phyloP scores from a whole-genome alignment of 1,139 yeast genomes.

The Candida tropicalis region DNA sequence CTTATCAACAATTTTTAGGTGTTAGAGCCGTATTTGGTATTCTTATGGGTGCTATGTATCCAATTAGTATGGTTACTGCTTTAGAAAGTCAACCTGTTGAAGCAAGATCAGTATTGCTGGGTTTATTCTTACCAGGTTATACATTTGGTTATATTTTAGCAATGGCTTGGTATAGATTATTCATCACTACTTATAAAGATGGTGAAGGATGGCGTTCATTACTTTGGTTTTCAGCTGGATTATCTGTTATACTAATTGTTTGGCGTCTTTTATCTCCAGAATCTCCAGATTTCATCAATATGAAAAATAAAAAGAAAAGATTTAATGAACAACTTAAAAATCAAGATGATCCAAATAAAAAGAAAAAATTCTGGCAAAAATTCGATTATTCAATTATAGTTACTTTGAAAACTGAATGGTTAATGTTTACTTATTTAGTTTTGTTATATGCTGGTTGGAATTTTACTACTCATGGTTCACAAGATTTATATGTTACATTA shows the following conservation, averaged over 20 bases:
- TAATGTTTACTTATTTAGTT: slow-evolving; percentile 45
- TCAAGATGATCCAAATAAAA: neutral
- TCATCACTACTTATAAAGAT: slow-evolving; percentile 61
- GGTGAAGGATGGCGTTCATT: slow-evolving; percentile 68
- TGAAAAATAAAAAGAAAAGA: slow-evolving; percentile 20
- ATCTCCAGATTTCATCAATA: slow-evolving; percentile 28
- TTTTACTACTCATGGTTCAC: slow-evolving; percentile 58
- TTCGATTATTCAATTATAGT: slow-evolving; percentile 20
- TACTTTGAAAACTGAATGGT: slow-evolving; percentile 42
- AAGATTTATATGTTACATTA: slow-evolving; percentile 55
- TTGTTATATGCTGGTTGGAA: slow-evolving; percentile 52
- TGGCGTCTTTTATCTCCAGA: slow-evolving; percentile 40
- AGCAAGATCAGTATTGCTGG: slow-evolving; percentile 40
- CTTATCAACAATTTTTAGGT: slow-evolving; percentile 64
- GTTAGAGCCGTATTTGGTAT: slow-evolving; percentile 50
- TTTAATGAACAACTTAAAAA: slow-evolving; percentile 13
- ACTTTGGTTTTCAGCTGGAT: slow-evolving; percentile 79
- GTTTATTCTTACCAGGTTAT: slow-evolving; percentile 43
- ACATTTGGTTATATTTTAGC: slow-evolving; percentile 42
- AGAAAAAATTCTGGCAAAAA: slow-evolving; percentile 12
- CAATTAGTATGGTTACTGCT: slow-evolving; percentile 33
- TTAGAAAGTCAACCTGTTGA: slow-evolving; percentile 38
- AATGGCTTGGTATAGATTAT: slow-evolving; percentile 43
- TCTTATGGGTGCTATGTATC: slow-evolving; percentile 44
- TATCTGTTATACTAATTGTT: slow-evolving; percentile 34